Evolutionary conservation across 257 asterid genomes (phyloP), one percentile per base, ranked within the genome.

Genomic region (Parsonsia alboflavescens): DNA sequence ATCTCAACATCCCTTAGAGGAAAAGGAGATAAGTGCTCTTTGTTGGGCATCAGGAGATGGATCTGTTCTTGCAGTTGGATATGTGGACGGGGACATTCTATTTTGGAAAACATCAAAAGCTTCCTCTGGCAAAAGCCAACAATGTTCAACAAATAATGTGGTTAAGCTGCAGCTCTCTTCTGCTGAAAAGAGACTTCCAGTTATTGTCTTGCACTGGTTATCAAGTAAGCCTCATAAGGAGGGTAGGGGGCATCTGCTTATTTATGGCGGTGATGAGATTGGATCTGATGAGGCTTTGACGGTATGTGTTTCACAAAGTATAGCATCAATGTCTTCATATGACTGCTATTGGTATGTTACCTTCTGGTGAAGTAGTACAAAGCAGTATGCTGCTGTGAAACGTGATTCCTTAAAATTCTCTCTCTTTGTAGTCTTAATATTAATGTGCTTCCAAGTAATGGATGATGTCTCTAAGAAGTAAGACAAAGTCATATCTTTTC

Each of bases 21-120:
- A 86, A 73, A 93, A 93, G 80, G 97, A 89, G 84, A 93, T 91
- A 74, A 89, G 86, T 69, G 88, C 98, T 75, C 87, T 93, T 85
- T 93, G 97, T 81, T 93, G 97, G 97, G 96, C 88, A 68, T 91
- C 96, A 75, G 52, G 79, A 68, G 96, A 88, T 83, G 98, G 96
- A 70, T 86, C 93, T 63, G 76, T 88, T 83, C 92, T 91, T 77
- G 96, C 96, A 67, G 92, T 82, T 73, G 98, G 98, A 77, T 89
- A 93, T 78, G 82, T 86, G 58, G 96, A 93, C 70, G 98, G 98
- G 52, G 97, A 93, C 85, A 91, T 93, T 80, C 74, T 93, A 54
- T 85, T 93, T 71, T 93, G 96, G 98, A 85, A 86, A 82, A 86
- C 80, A 74, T 82, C 90, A 78, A 79, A 76, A 52, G 80, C 80